Percentiles rank a stretch among this genome's conserved stretches.
Evolutionary conservation across 495 filamentous ascomycete genomes (phyloP).

Genomic region (Oidiodendron maius): DNA sequence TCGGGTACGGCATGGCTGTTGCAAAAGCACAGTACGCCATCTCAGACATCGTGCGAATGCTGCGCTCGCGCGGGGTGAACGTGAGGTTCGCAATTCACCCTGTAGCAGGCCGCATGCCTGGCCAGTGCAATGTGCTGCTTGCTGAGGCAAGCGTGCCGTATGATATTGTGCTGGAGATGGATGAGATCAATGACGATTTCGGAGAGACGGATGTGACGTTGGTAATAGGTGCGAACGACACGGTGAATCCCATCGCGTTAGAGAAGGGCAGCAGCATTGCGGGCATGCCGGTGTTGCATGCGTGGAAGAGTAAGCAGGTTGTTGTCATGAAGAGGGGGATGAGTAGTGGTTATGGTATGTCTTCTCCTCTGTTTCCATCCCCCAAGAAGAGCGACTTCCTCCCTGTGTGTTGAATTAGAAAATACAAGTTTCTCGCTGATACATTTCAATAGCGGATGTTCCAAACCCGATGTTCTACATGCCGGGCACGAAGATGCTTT

Average conservation of each 20-base stretch:
- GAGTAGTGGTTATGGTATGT: slow-evolving; percentile 78
- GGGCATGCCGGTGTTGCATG: slow-evolving; percentile 80
- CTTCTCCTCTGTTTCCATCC: no score
- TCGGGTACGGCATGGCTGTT: slow-evolving; percentile 84
- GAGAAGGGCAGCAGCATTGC: slow-evolving; percentile 74
- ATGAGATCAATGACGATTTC: slow-evolving; percentile 88
- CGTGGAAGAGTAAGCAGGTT: slow-evolving; percentile 86
- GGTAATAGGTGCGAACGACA: slow-evolving; percentile 82
- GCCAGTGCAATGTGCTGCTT: slow-evolving; percentile 79
- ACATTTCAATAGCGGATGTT: no score
- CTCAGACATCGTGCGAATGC: slow-evolving; percentile 65
- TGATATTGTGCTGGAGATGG: slow-evolving; percentile 83
- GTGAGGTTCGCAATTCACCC: slow-evolving; percentile 85
- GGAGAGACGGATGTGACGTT: slow-evolving; percentile 74
- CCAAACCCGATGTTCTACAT: slow-evolving; percentile 87
- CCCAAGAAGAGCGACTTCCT: no score
- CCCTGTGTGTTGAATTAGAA: no score
- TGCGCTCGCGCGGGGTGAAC: slow-evolving; percentile 62
- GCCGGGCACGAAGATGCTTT: slow-evolving; percentile 77
- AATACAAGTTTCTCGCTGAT: no score
- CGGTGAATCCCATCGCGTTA: slow-evolving; percentile 77
- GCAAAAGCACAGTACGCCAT: slow-evolving; percentile 84
- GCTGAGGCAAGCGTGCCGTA: slow-evolving; percentile 80
- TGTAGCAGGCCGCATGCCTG: slow-evolving; percentile 79
- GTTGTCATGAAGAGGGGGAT: slow-evolving; percentile 82